A percentile compares a stretch with the other conserved stretches of the same genome.
Evolutionary conservation across 805 yeast species (phyloP).

Genomic region (Spathaspora gorwiae): DNA sequence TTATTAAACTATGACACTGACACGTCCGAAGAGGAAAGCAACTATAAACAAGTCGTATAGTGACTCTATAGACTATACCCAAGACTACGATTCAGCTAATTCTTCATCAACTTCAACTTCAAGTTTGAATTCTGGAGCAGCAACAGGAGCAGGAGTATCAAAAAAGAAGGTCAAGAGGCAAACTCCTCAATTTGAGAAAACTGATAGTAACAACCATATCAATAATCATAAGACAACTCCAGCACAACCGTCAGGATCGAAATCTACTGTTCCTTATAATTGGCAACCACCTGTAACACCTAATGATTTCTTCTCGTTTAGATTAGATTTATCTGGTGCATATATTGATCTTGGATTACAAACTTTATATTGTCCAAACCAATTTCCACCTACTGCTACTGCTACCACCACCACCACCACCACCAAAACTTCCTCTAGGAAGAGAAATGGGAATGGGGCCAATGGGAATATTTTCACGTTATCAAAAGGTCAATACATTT

Average conservation of each 20-base stretch:
- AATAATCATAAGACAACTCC: conserved; percentile 1
- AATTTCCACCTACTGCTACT: conserved; percentile 6
- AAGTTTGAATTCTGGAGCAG: not conserved
- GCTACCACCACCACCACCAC: not conserved
- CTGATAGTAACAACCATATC: not conserved
- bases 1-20: conserved; percentile 13
- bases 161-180: not conserved
- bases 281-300: conserved; percentile 45
- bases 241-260: not conserved
- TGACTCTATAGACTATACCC: conserved; percentile 21
- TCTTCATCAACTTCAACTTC: conserved; percentile 1
- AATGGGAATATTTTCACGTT: conserved; percentile 25
- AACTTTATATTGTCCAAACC: conserved; percentile 35
- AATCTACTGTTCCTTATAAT: conserved; percentile 34
- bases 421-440: conserved; percentile 1
- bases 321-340: conserved; percentile 39
- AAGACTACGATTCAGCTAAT: conserved; percentile 2
- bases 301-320: conserved; percentile 39
- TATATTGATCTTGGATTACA: conserved; percentile 35
- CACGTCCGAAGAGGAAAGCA: conserved; percentile 35
- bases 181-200: not conserved
- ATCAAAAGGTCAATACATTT: conserved; percentile 63
- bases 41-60: conserved; percentile 32
- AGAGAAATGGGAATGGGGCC: conserved; percentile 8
- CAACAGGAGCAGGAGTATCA: not conserved